Evolutionary conservation across 371 early-diverging fungal species (phyloP).

Genomic region (Choanephora cucurbitarum): DNA sequence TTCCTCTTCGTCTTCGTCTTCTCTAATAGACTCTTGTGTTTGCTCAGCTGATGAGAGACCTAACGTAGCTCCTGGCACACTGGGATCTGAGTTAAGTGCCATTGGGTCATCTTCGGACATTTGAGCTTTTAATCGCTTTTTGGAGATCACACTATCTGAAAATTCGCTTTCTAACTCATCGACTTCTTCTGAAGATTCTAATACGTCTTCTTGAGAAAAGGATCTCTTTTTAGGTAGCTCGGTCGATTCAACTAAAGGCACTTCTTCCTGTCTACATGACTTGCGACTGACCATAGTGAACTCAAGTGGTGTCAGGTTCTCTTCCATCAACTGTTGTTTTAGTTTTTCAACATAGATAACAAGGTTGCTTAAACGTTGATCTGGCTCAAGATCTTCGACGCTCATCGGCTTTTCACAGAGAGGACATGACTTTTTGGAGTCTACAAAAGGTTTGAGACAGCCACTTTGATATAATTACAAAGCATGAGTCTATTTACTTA

Average conservation of each 20-base stretch:
- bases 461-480: background rate
- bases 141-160: background rate
- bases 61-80: background rate
- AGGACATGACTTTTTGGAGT: slow-evolving; percentile 3
- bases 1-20: background rate
- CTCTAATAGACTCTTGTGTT: background rate
- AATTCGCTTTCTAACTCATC: background rate
- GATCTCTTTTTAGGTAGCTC: no score
- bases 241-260: background rate
- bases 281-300: background rate
- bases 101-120: background rate
- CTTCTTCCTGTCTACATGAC: background rate
- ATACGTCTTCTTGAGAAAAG: background rate
- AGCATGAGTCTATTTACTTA: background rate
- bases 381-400: slow-evolving; percentile 1
- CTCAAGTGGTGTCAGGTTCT: slow-evolving; percentile 5
- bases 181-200: background rate
- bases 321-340: background rate
- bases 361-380: slow-evolving; percentile 2
- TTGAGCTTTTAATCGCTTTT: background rate
- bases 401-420: slow-evolving; percentile 7
- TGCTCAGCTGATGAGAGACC: background rate
- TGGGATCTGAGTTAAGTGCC: background rate
- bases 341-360: slow-evolving; percentile 5
- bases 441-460: slow-evolving; percentile 4